Evolutionary conservation across 768 basidiomycete genomes (phyloP).

Genomic region (Plicaturopsis crispa): DNA sequence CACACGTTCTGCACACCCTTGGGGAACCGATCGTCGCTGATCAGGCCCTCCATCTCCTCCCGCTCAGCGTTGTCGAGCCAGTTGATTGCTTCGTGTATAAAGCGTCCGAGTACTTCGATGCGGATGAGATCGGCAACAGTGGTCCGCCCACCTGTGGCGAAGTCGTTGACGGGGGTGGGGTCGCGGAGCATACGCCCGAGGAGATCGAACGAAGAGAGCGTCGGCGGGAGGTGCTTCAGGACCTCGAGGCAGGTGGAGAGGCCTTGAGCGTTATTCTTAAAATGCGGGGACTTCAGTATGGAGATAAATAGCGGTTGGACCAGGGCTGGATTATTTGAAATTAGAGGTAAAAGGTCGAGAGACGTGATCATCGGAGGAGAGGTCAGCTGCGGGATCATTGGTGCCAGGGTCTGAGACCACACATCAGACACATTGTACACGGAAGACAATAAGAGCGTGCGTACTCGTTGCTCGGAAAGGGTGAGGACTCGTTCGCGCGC

Average conservation of each 20-base stretch:
- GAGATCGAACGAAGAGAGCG: constrained; percentile 66
- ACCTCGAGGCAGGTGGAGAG: constrained; percentile 54
- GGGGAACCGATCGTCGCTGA: constrained; percentile 67
- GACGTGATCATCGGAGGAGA: constrained; percentile 53
- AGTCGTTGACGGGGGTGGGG: constrained; percentile 36
- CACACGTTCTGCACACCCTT: constrained; percentile 68
- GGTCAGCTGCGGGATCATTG: constrained; percentile 35
- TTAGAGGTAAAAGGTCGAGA: constrained; percentile 58
- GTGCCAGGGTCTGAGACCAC: constrained; percentile 38
- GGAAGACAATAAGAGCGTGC: neutral
- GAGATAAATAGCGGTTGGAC: constrained; percentile 61
- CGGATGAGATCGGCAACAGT: constrained; percentile 61
- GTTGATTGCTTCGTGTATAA: constrained; percentile 61
- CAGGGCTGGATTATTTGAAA: constrained; percentile 60
- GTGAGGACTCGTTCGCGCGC: constrained; percentile 68
- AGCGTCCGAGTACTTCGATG: constrained; percentile 59
- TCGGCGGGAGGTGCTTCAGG: constrained; percentile 60
- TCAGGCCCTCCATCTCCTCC: constrained; percentile 59
- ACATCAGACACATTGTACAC: too few relatives aligned
- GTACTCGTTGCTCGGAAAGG: constrained; percentile 67
- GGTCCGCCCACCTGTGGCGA: constrained; percentile 35
- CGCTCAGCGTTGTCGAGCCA: constrained; percentile 66
- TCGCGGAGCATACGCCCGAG: constrained; percentile 64
- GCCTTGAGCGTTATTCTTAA: constrained; percentile 20
- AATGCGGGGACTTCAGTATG: constrained; percentile 36